A percentile compares a stretch with the other conserved stretches of the same genome.
Conservation (phyloP, 2,329 filamentous ascomycete genomes). For the Bertia moriformis region DNA sequence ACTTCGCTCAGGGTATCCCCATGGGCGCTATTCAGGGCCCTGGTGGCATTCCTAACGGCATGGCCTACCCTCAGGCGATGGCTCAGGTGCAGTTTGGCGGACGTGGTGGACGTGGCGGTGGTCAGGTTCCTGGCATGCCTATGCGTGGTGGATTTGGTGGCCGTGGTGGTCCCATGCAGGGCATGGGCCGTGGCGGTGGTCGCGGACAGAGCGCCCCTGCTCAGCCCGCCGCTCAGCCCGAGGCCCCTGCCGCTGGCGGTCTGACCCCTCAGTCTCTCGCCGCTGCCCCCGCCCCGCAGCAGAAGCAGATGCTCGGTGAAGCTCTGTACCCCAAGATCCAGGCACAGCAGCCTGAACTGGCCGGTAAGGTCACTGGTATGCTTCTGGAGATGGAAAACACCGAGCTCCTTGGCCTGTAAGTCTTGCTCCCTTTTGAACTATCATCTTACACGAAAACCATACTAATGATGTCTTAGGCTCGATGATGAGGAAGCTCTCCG, state of each 20-base stretch:
- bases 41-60: conserved; percentile 44
- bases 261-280: conserved; percentile 35
- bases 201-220: conserved; percentile 18
- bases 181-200: conserved; percentile 24
- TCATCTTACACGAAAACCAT: background rate
- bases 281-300: conserved; percentile 47
- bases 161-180: conserved; percentile 21
- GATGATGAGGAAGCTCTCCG: conserved; percentile 80
- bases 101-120: conserved; percentile 30
- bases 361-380: conserved; percentile 99
- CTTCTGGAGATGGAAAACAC: conserved; percentile 97
- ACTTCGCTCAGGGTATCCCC: conserved; percentile 4
- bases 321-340: conserved; percentile 98
- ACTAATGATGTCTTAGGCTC: conserved; percentile 41
- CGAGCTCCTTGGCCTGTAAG: conserved; percentile 91
- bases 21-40: conserved; percentile 37
- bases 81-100: conserved; percentile 64
- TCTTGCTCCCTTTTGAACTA: conserved; percentile 14
- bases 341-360: conserved; percentile 82
- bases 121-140: conserved; percentile 43
- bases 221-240: conserved; percentile 18
- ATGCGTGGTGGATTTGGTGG: conserved; percentile 23
- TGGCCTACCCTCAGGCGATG: conserved; percentile 57
- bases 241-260: conserved; percentile 28
- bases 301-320: conserved; percentile 98